Base-by-base conservation (phyloP, 1,284 basidiomycete species). In the Fistulinella staudtii region DNA sequence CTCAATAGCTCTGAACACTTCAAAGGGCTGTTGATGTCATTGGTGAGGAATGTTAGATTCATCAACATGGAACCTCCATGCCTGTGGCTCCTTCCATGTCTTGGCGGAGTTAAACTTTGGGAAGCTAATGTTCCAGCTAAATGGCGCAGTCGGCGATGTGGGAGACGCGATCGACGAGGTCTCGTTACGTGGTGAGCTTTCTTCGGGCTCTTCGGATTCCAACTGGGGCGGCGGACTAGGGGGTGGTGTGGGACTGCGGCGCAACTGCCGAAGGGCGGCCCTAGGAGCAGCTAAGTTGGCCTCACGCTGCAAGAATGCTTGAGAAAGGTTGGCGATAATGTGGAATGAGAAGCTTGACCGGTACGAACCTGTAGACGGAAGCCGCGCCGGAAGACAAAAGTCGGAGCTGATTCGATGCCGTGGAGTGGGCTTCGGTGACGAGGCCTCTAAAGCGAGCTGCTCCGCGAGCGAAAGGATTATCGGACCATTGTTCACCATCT, bases 1-100 rank as follows among this genome's bases (percentile, higher is more conserved):
- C 53, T 90, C 88, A 24, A 90, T 71, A 3, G 87, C 87, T 41
- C 82, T 71, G 52, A 89, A 73, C 0, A 90, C 67, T 66, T 90
- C 83, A 51, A 75, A 89, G 0, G 85, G 77, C 83, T 89, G 55
- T n/a, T n/a, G 21, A 37, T 20, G 17, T 37, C 21, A 27, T 41
- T 8, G 2, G 15, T 40, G 27, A 37, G 31, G 21, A 42, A 36
- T 33, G 22, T 25, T 9, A 39, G 18, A 15, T 21, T 4, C 3
- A 30, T 21, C 22, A 8, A 14, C 14, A 33, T 2, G 29, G 21
- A 23, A 22, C 7, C 41, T 18, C 53, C 66, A 47, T 51, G 79
- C 84, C 70, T 87, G 80, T 5, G 81, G 81, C 37, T 79, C 75
- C 54, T 71, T 80, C 82, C 82, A 68, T 31, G 53, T 39, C 42